A percentile compares a stretch with the other conserved stretches of the same genome.
Evolutionary conservation across 2,329 filamentous ascomycete genomes (phyloP).

Genomic region (Lachnellula arida): DNA sequence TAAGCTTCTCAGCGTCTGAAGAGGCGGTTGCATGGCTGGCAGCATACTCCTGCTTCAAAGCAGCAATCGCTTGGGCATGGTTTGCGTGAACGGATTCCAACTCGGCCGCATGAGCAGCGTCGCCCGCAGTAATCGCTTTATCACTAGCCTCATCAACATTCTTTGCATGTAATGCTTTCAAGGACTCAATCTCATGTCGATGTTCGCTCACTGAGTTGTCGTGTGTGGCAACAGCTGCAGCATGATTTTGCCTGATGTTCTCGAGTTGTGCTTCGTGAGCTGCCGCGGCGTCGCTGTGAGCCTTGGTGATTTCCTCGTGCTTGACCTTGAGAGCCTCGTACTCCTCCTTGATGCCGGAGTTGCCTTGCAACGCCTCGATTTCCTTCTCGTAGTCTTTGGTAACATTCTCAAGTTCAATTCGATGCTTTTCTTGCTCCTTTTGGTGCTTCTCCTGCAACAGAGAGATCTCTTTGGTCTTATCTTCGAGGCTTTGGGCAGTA

Average conservation of each 20-base stretch:
- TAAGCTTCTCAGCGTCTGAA: constrained; percentile 21
- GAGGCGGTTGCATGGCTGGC: constrained; percentile 36
- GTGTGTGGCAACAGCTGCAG: constrained; percentile 24
- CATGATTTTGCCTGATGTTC: constrained; percentile 25
- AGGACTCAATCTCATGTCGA: constrained; percentile 48
- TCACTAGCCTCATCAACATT: constrained; percentile 54
- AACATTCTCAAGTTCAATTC: constrained; percentile 53
- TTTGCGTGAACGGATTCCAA: constrained; percentile 50
- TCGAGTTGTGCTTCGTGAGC: constrained; percentile 11
- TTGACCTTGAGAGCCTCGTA: constrained; percentile 56
- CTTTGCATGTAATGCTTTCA: constrained; percentile 54
- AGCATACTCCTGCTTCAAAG: constrained; percentile 41
- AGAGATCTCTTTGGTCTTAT: constrained; percentile 32
- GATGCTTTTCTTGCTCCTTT: constrained; percentile 48
- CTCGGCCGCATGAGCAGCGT: constrained; percentile 45
- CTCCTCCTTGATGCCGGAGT: constrained; percentile 60
- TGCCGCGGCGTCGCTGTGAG: constrained; percentile 8
- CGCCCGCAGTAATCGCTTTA: constrained; percentile 42
- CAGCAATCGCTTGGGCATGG: constrained; percentile 41
- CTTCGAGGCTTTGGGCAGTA: constrained; percentile 26
- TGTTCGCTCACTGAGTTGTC: constrained; percentile 49
- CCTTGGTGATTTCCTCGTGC: constrained; percentile 38
- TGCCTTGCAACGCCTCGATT: constrained; percentile 58
- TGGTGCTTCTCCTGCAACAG: constrained; percentile 52
- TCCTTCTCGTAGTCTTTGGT: constrained; percentile 60